Percentiles rank a stretch among this genome's conserved stretches.
These are phyloP conservation scores for Piromyces sp. DNA, from an alignment of 192 early-diverging fungal genomes.

Conservation along the genomic window DNA sequence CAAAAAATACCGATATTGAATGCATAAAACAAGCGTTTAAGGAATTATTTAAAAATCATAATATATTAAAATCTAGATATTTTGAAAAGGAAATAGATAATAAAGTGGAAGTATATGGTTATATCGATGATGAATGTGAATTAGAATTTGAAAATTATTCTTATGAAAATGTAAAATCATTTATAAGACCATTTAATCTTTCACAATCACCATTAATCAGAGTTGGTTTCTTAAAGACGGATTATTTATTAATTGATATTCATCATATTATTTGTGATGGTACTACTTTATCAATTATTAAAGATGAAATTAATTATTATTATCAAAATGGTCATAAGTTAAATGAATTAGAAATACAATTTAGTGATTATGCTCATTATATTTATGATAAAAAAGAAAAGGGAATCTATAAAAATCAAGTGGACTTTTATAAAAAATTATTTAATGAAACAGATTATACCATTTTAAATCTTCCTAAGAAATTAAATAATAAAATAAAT, in stretches of 20 bases:
- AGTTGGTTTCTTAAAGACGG: not conserved
- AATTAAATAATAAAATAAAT: not conserved
- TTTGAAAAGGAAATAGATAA: not conserved
- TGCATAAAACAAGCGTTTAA: not conserved
- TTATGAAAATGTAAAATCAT: not conserved
- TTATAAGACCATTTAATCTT: not conserved
- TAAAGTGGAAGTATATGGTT: not conserved
- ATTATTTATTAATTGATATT: not conserved
- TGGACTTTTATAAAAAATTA: not conserved
- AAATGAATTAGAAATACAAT: not conserved
- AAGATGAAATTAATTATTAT: not conserved
- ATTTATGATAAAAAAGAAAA: not conserved
- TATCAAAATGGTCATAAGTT: not conserved
- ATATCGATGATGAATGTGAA: not conserved
- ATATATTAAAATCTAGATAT: not conserved
- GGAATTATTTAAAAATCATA: not conserved
- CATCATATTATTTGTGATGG: not conserved
- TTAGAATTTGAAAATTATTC: not conserved
- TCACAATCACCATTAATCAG: not conserved
- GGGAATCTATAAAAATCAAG: not conserved
- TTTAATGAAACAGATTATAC: not conserved
- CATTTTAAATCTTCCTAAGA: not conserved
- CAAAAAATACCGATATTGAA: not conserved
- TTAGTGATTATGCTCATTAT: not conserved
- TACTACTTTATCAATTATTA: not conserved